Evolutionary conservation across 495 filamentous ascomycete genomes (phyloP), one percentile per base, ranked within the genome.

Genomic region (Alectoria sarmentosa): DNA sequence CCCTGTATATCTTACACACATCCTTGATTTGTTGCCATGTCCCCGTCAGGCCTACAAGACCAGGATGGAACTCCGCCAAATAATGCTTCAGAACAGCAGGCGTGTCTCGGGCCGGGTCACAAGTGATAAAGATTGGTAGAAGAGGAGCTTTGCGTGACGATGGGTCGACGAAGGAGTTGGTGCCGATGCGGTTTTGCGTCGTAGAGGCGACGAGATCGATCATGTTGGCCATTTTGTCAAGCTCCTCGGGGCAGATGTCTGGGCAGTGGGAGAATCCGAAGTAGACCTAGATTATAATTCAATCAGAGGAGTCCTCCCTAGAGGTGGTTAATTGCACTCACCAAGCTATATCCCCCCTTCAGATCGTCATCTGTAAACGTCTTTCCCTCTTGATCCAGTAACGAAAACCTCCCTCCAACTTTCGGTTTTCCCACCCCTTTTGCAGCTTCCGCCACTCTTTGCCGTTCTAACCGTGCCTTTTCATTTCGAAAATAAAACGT

Each of bases 251-350:
- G 80, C 94, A 98, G 75, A 98, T 98, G 76, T 98, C 94, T 17
- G 94, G 94, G 74, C 94, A 98, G 76, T 96, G 92, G 19, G 91
- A 91, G 85, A 98, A 98, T 69, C 94, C 94, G 73, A 98, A 98
- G 76, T 98, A 98, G 54, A 97, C 86, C 89, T 88, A 67, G 4
- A 42, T 15, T 5, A n/a, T 3, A 61, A 34, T 21, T n/a, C 41
- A 11, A 44, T 48, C 38, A 38, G 60, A 17, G 1, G 60, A n/a
- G 15, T 38, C 5, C 23, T 17, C 19, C 30, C 8, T 28, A 55
- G 61, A n/a, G 17, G 7, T 13, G 8, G 6, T 13, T 30, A 58
- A 28, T 58, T 11, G 21, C 41, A 76, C 81, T 68, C 61, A 83
- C 81, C 79, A 98, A 78, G 63, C 84, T 84, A 77, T 94, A 95